phyloP scores from a whole-genome alignment of 805 yeast species.

The Sugiyamaella lignohabitans region DNA sequence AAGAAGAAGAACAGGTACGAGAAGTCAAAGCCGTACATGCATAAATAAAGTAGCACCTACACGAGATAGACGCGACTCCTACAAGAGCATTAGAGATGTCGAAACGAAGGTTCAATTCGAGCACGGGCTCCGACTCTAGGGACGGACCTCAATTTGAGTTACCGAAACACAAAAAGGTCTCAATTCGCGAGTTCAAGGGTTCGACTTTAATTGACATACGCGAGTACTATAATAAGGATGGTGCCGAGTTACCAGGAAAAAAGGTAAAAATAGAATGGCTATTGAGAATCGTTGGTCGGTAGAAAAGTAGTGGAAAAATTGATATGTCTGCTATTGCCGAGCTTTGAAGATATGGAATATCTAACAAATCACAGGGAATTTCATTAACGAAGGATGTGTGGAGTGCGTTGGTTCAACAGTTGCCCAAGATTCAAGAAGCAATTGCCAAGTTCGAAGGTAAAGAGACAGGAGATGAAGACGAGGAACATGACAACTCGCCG shows the following conservation, averaged over 20 bases:
- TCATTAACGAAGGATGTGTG: conserved; percentile 26
- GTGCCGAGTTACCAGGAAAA: conserved; percentile 70
- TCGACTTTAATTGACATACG: conserved; percentile 71
- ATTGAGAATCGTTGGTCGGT: not conserved
- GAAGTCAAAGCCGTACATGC: no score
- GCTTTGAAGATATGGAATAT: not conserved
- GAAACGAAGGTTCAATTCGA: not conserved
- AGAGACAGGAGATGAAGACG: conserved; percentile 5
- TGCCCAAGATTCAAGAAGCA: conserved; percentile 22
- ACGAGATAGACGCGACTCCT: no score
- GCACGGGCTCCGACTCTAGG: not conserved
- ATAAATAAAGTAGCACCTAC: no score
- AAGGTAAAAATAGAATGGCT: conserved; percentile 41
- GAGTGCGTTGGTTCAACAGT: conserved; percentile 18
- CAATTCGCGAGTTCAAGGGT: conserved; percentile 67
- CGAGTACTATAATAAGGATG: conserved; percentile 58
- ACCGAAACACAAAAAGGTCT: conserved; percentile 59
- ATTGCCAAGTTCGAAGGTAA: conserved; percentile 14
- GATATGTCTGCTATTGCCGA: no score
- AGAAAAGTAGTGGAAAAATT: conserved; percentile 14
- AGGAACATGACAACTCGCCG: conserved; percentile 1
- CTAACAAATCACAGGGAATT: conserved; percentile 24
- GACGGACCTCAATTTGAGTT: conserved; percentile 24
- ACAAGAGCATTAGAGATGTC: no score
- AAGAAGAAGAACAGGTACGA: not conserved